Base-by-base conservation (phyloP, 2,329 filamentous ascomycete genomes). In the Penicillium nordicum region DNA sequence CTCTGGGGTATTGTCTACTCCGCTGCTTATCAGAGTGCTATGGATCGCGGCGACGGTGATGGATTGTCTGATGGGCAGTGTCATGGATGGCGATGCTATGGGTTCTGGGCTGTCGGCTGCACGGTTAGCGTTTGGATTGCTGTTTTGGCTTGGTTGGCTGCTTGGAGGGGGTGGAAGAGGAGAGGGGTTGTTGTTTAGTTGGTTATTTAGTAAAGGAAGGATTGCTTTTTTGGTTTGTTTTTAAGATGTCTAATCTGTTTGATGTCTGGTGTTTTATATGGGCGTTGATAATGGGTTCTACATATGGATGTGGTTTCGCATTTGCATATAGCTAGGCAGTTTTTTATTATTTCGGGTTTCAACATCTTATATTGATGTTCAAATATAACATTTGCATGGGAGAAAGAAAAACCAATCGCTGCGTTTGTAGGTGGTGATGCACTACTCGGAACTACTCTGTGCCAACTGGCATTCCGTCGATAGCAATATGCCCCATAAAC, bases 1-100 rank as follows among this genome's bases (percentile, higher is more conserved):
- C 82, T 96, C 32, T 99, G 93, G 92, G 91, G 92, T 0, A 74
- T 94, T 0, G 78, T 97, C n/a, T 99, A 97, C 72, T 90, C 89
- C 46, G 64, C 57, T 30, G 70, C 66, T 21, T 76, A 76, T 54
- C 73, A 76, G 63, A 69, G 59, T 55, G 73, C 62, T 53, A 70
- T 50, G 67, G 77, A 83, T 58, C 76, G 82, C 2, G 65, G 62
- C 18, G 70, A 45, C 43, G 71, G 57, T 50, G 65, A 50, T 42
- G 72, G 57, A 52, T 66, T 64, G 42, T 66, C 71, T 25, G 76
- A 79, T 59, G 79, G 80, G 3, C 83, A 96, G 63, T 97, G 93
- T 71, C 90, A 90, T 70, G 94, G 94, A 1, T 84, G 80, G 67
- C 76, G 81, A 50, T 99, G 94, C 76, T 97, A 96, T 75, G 86